Evolutionary conservation across 2,329 filamentous ascomycete genomes (phyloP).

Genomic region (Albifimbria verrucaria): DNA sequence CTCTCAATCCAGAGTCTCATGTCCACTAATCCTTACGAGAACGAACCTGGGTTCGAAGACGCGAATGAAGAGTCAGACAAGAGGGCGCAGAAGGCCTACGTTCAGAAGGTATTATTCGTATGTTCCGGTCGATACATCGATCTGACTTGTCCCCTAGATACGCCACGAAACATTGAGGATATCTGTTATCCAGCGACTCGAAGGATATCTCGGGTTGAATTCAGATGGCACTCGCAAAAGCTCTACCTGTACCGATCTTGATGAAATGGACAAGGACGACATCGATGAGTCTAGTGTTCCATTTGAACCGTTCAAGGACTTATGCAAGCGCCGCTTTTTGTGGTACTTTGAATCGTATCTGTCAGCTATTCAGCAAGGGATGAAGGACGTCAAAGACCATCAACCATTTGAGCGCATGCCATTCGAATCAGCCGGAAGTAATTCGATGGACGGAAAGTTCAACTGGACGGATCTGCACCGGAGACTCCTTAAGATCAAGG

Average conservation of each 20-base stretch:
- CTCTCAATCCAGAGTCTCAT: conserved; percentile 96
- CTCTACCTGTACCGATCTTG: conserved; percentile 4
- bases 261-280: conserved; percentile 45
- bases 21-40: conserved; percentile 90
- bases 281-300: conserved; percentile 52
- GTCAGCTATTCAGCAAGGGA: conserved; percentile 63
- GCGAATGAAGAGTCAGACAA: conserved; percentile 66
- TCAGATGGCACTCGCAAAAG: conserved; percentile 39
- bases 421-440: conserved; percentile 68
- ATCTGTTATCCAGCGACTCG: conserved; percentile 80
- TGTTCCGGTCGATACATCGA: neutral
- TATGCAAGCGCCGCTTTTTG: conserved; percentile 86
- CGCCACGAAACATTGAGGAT: conserved; percentile 86
- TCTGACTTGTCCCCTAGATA: conserved; percentile 55
- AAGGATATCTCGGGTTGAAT: conserved; percentile 69
- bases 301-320: conserved; percentile 85
- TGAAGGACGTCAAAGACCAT: conserved; percentile 59
- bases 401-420: conserved; percentile 75
- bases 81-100: conserved; percentile 70
- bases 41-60: conserved; percentile 90
- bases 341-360: conserved; percentile 96
- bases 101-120: conserved; percentile 63
- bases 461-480: conserved; percentile 71
- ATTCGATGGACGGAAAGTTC: conserved; percentile 84
- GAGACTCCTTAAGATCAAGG: conserved; percentile 66